A percentile compares a stretch with the other conserved stretches of the same genome.
These are phyloP conservation scores for Protea cynaroides DNA, from an alignment of 164 flowering plant genomes.

Conservation along the genomic window DNA sequence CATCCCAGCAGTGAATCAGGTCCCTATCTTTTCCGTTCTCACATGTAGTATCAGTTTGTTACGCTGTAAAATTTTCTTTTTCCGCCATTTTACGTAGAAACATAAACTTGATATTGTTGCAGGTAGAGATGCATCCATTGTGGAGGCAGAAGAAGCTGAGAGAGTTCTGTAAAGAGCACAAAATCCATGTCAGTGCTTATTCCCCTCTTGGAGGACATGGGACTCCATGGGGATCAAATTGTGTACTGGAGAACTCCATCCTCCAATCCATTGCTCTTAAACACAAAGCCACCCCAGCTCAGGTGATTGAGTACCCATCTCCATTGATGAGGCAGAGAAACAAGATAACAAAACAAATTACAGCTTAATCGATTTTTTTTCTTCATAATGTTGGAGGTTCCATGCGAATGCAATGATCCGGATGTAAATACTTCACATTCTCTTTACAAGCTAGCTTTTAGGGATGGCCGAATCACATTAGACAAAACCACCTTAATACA, in stretches of 20 bases:
- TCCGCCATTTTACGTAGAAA: no score
- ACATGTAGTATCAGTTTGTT: no score
- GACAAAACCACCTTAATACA: no score
- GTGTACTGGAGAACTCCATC: conserved; percentile 53
- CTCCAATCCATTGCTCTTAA: conserved; percentile 58
- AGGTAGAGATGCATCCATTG: conserved; percentile 90
- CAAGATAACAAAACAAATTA: no score
- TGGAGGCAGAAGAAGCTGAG: conserved; percentile 79
- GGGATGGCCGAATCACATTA: no score
- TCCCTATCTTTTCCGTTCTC: background rate
- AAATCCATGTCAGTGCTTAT: conserved; percentile 73
- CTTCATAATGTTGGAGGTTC: no score
- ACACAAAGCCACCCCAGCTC: conserved; percentile 69
- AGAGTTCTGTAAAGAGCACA: conserved; percentile 44
- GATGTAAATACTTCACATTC: no score
- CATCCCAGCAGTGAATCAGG: conserved; percentile 73
- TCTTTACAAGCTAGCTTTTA: no score
- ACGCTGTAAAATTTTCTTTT: no score
- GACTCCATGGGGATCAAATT: conserved; percentile 61
- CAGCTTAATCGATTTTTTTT: no score
- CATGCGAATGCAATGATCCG: no score
- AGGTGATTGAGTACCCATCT: conserved; percentile 27
- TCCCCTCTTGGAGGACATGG: conserved; percentile 77
- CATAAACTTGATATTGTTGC: background rate
- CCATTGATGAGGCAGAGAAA: no score